Conservation (phyloP, 495 filamentous ascomycete genomes). For the Darksidea phi region DNA sequence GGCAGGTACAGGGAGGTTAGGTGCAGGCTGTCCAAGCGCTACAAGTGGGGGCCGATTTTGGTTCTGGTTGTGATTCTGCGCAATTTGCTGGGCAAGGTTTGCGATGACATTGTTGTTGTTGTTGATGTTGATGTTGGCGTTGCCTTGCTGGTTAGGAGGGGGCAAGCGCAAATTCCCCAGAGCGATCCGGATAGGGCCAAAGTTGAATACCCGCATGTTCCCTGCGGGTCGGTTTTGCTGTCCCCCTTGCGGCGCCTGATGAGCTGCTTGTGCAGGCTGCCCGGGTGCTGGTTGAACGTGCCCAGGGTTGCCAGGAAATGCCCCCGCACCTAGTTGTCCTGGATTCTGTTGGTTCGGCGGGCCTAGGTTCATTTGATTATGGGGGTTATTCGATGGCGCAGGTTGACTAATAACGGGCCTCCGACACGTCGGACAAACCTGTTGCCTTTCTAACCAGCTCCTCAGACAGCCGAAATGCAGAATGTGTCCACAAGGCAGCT, state of each 20-base stretch:
- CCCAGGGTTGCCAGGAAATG: conserved; percentile 10
- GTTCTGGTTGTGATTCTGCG: conserved; percentile 11
- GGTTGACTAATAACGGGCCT: conserved; percentile 65
- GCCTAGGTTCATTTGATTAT: conserved; percentile 20
- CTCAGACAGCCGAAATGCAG: conserved; percentile 90
- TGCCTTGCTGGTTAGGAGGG: conserved; percentile 27
- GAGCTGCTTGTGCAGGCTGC: conserved; percentile 8
- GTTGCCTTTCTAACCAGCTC: conserved; percentile 97
- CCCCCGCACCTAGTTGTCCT: neutral
- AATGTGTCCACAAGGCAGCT: conserved; percentile 93
- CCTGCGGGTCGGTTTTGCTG: conserved; percentile 39
- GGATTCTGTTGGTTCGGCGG: conserved; percentile 23
- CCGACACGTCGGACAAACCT: conserved; percentile 93
- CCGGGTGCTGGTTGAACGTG: conserved; percentile 18
- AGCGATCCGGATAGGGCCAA: conserved; percentile 59
- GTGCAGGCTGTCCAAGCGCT: neutral
- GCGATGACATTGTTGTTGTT: conserved; percentile 32
- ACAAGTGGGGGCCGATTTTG: conserved; percentile 1
- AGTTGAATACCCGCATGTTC: conserved; percentile 53
- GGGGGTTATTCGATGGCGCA: conserved; percentile 18
- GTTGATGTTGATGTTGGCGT: conserved; percentile 31
- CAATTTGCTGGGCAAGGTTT: conserved; percentile 23
- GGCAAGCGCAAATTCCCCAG: conserved; percentile 49
- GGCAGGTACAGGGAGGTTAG: neutral
- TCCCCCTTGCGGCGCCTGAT: conserved; percentile 30